A percentile compares a stretch with the other conserved stretches of the same genome.
Conservation (phyloP, 805 yeast species). For the baker's yeast (Saccharomyces cerevisiae) region DNA sequence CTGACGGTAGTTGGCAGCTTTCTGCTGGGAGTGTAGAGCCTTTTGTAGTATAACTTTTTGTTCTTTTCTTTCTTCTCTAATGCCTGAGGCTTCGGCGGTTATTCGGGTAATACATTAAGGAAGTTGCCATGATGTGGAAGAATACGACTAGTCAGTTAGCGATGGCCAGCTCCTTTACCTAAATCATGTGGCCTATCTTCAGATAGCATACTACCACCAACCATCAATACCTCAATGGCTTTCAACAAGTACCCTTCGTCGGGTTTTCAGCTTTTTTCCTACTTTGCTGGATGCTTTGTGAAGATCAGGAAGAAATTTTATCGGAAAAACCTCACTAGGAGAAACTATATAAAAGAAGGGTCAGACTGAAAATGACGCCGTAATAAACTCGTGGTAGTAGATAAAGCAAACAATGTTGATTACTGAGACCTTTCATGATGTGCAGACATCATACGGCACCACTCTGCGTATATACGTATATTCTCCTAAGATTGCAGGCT, state of each 20-base stretch:
- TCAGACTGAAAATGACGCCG: background rate
- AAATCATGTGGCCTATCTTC: background rate
- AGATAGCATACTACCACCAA: background rate
- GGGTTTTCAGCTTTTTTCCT: background rate
- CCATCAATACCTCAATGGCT: background rate
- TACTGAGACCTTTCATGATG: conserved; percentile 56
- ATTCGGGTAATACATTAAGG: background rate
- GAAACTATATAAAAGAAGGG: background rate
- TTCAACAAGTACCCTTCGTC: background rate
- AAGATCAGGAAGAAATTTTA: background rate
- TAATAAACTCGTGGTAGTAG: background rate
- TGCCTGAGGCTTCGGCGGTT: background rate
- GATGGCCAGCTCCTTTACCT: background rate
- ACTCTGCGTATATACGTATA: conserved; percentile 56
- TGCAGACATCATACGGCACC: conserved; percentile 56
- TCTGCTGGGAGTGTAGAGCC: background rate
- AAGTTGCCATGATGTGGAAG: background rate
- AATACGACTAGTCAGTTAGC: background rate
- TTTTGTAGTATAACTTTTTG: background rate
- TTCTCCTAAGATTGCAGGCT: conserved; percentile 62
- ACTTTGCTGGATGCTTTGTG: background rate
- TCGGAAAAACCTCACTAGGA: background rate
- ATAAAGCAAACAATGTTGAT: conserved; percentile 46
- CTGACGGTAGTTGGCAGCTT: background rate
- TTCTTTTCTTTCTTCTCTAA: background rate